Evolutionary conservation across 2,329 filamentous ascomycete genomes (phyloP).

Genomic region (Fusarium clavum): DNA sequence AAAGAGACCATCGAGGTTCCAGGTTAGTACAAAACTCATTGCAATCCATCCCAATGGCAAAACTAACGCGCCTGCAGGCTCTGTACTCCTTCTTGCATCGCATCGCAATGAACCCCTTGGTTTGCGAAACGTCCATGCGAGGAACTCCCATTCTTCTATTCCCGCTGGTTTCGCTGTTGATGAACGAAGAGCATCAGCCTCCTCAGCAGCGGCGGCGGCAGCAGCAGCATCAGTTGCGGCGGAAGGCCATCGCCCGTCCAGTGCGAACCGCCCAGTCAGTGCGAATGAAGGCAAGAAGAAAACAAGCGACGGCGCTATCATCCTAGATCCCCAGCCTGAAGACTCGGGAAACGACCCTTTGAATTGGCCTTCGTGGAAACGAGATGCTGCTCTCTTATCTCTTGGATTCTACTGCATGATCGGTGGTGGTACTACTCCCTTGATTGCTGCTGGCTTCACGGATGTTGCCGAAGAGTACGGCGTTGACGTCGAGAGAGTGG

Average conservation of each 20-base stretch:
- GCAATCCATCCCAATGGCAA: neutral
- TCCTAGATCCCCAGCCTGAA: slow-evolving; percentile 91
- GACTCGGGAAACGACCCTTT: slow-evolving; percentile 91
- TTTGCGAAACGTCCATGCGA: slow-evolving; percentile 66
- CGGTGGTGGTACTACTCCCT: slow-evolving; percentile 90
- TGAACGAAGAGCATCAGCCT: slow-evolving; percentile 47
- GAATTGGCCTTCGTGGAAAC: slow-evolving; percentile 87
- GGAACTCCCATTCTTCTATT: slow-evolving; percentile 69
- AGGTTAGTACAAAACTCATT: slow-evolving; percentile 62
- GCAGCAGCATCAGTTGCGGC: slow-evolving; percentile 10
- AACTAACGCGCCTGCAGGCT: slow-evolving; percentile 56
- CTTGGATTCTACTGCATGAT: slow-evolving; percentile 94
- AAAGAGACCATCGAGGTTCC: slow-evolving; percentile 86
- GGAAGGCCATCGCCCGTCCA: slow-evolving; percentile 18
- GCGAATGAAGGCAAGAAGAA: slow-evolving; percentile 71
- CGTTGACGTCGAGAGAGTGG: slow-evolving; percentile 77
- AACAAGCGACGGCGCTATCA: slow-evolving; percentile 83
- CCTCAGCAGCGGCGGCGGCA: slow-evolving; percentile 18
- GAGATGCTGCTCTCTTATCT: slow-evolving; percentile 82
- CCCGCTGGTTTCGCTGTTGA: slow-evolving; percentile 59
- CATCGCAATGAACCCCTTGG: slow-evolving; percentile 70
- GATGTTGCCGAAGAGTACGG: slow-evolving; percentile 75
- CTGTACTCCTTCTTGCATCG: slow-evolving; percentile 66
- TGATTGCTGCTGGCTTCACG: slow-evolving; percentile 90
- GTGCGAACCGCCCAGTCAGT: slow-evolving; percentile 36